Evolutionary conservation across 2,329 filamentous ascomycete genomes (phyloP).

Genomic region (Cladosporium oxysporum): DNA sequence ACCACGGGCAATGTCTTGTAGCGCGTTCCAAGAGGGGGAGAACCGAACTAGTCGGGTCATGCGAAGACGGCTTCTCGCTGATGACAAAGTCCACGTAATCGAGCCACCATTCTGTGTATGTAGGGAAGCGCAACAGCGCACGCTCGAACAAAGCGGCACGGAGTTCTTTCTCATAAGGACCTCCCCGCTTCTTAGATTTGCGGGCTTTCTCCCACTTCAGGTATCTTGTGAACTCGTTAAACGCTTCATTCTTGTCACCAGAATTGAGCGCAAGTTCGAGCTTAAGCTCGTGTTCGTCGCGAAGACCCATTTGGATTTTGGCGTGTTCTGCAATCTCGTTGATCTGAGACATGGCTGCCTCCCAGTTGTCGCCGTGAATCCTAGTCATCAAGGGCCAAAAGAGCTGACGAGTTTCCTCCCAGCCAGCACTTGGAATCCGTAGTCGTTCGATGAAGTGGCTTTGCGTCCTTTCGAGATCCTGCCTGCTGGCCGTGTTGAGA

Average conservation of each 20-base stretch:
- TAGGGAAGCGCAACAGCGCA: slow-evolving; percentile 71
- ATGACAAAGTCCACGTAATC: slow-evolving; percentile 77
- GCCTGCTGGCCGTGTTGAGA: slow-evolving; percentile 55
- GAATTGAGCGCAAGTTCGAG: slow-evolving; percentile 60
- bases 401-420: slow-evolving; percentile 72
- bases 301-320: slow-evolving; percentile 63
- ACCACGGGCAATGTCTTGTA: slow-evolving; percentile 90
- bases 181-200: slow-evolving; percentile 46
- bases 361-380: slow-evolving; percentile 66
- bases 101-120: slow-evolving; percentile 76
- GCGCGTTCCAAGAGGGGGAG: slow-evolving; percentile 77
- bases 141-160: slow-evolving; percentile 72
- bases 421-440: slow-evolving; percentile 70
- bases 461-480: slow-evolving; percentile 63
- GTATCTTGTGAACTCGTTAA: slow-evolving; percentile 64
- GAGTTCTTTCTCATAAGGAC: slow-evolving; percentile 53
- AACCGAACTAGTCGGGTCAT: slow-evolving; percentile 38
- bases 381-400: slow-evolving; percentile 75
- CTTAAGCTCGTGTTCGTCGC: slow-evolving; percentile 64
- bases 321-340: slow-evolving; percentile 64
- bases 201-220: slow-evolving; percentile 76
- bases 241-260: slow-evolving; percentile 59
- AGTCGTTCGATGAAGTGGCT: slow-evolving; percentile 71
- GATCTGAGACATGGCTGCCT: slow-evolving; percentile 69
- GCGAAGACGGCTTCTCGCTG: slow-evolving; percentile 42